Base-by-base conservation (phyloP, 306 rosid species). In the Castanea crenata region DNA sequence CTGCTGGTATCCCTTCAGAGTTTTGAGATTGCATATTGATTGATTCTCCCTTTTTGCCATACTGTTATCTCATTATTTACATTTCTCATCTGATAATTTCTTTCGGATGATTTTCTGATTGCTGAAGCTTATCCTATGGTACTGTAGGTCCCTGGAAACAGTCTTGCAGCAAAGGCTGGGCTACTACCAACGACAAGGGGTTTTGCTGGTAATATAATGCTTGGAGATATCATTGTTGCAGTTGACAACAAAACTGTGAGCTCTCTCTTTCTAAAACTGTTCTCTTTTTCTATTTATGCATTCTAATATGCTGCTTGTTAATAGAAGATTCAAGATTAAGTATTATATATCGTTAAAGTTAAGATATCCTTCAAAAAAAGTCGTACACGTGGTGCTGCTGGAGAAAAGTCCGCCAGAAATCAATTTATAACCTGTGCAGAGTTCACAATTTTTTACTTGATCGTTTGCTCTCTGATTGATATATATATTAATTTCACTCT, bases 191-290 rank as follows among this genome's bases (percentile, higher is more conserved):
- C 98, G 19, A 85, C 83, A 68, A 89, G 99, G 74, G 99, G 98
- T 25, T 91, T 95, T 79, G 94, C 98, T 14, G 98, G 99, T 32
- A 93, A 88, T 72, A 90, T 95, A 78, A 76, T 91, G 55, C 97
- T 95, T 3, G 99, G 98, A 74, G 98, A 95, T 78, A 87, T 95
- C 86, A 83, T 93, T 69, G 82, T 89, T 74, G 94, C 94, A 73
- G 86, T 95, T 85, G 90, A 95, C 80, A 86, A 93, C 69, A 93
- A 89, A 68, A 92, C 96, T 62, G 99, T 91, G 82, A 90, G 97
- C 76, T 59, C 32, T 65, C 76, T 69, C 54, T 79, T 83, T 51
- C 79, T 67, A 35, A 77, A 82, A 69, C 71, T 74, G 73, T 81
- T 58, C 55, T 38, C 25, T 55, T 76, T 76, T 57, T 55, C 51